phyloP scores from a whole-genome alignment of 495 filamentous ascomycete species.

The Aspergillus homomorphus region DNA sequence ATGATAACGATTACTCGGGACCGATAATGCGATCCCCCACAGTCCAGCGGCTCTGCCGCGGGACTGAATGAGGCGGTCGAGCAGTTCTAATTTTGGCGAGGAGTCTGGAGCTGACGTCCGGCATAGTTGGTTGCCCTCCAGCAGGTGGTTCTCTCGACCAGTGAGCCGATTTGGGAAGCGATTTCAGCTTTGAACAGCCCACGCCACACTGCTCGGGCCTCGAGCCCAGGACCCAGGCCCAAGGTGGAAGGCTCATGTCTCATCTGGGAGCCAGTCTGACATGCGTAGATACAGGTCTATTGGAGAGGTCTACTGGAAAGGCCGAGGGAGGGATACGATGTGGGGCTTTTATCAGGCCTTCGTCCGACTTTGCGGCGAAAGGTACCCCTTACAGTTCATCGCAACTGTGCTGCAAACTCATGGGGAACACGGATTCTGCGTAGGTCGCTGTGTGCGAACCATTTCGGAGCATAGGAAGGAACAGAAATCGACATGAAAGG shows the following conservation, averaged over 20 bases:
- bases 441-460: neutral
- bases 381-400: neutral
- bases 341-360: neutral
- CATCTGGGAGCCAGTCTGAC: neutral
- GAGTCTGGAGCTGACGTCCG: neutral
- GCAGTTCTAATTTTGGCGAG: neutral
- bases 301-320: neutral
- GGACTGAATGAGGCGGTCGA: neutral
- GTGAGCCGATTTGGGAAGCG: neutral
- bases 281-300: neutral
- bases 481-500: no score
- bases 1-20: neutral
- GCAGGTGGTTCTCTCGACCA: neutral
- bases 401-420: neutral
- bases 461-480: no score
- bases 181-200: neutral
- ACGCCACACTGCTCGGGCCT: constrained; percentile 6
- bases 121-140: neutral
- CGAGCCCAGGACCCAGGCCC: constrained; percentile 1
- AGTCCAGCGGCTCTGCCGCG: neutral
- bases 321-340: neutral
- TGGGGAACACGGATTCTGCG: neutral
- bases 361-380: neutral
- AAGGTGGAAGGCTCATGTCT: neutral
- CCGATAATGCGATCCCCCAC: neutral